Evolutionary conservation across 164 flowering plant species (phyloP).

Genomic region (Dillenia suffruticosa): DNA sequence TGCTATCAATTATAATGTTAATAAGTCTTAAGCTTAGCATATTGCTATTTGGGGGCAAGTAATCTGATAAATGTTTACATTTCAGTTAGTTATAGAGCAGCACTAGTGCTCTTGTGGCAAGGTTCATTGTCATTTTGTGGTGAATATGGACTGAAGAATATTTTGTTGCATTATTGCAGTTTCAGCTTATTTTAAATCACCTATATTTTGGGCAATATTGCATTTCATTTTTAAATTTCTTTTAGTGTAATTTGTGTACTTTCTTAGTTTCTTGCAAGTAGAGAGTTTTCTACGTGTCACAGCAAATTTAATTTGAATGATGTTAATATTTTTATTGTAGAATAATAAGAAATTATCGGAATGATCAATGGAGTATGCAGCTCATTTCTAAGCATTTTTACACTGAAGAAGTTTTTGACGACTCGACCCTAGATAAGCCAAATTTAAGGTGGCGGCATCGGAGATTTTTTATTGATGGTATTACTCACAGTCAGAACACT

Average conservation of each 20-base stretch:
- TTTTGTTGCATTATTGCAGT: no score
- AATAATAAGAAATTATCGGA: conserved; percentile 38
- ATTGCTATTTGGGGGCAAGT: no score
- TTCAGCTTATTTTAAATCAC: no score
- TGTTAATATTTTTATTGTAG: conserved; percentile 30
- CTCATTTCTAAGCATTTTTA: conserved; percentile 54
- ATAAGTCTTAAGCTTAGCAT: no score
- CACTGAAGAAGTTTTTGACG: conserved; percentile 58
- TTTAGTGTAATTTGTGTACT: not conserved
- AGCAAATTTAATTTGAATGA: no score
- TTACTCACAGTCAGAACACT: conserved; percentile 16
- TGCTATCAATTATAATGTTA: no score
- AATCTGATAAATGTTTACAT: no score
- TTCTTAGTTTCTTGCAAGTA: conserved; percentile 1
- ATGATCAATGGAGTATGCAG: conserved; percentile 42
- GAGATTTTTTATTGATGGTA: conserved; percentile 34
- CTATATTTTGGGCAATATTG: no score
- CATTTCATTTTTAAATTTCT: not conserved
- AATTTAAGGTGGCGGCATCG: conserved; percentile 51
- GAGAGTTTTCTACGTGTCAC: not conserved
- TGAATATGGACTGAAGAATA: no score
- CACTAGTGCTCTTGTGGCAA: no score
- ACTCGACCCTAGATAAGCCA: conserved; percentile 42
- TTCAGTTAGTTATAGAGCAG: no score
- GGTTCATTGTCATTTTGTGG: no score